Base-by-base conservation (phyloP, 257 asterid genomes). In the Orobanche coerulescens region DNA sequence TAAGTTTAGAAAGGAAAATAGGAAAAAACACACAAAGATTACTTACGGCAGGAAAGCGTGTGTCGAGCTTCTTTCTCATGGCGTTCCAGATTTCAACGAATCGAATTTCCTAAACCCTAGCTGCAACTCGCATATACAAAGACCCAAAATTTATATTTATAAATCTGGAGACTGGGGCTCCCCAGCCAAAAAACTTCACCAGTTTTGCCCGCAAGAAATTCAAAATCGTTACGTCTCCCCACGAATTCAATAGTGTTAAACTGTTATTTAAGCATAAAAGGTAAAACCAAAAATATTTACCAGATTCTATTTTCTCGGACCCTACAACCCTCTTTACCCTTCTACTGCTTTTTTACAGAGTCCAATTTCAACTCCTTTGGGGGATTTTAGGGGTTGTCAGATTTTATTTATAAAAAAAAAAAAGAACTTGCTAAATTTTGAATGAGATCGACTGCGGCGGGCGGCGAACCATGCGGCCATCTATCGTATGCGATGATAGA, bases 41-140 rank as follows among this genome's bases (percentile, higher is more conserved):
- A 66, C 82, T 77, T 73, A 84, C 94, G n/a, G 94, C 88, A 24
- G 94, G 94, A 65, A 84, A 84, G 23, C 94, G 84, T 20, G 94
- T 81, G 58, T 79, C 86, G 24, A 84, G 94, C 75, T 71, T 84
- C 84, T 79, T 84, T 67, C 74, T 81, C 93, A 84, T 84, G 75
- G 71, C 76, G 52, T 47, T 46, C 66, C 58, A 68, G 14, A 67
- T 52, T 49, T n/a, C 18, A 20, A 34, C 64, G 47, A 59, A 44
- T 34, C 57, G 42, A 71, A 72, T 60, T 19, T 70, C 66, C 64
- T 62, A 58, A 78, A 73, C 80, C 77, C 84, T 71, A 71, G 58
- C 54, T 68, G 49, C 36, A n/a, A 69, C 48, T 36, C 56, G 12
- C 48, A 44, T 5, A 44, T 13, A 43, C 50, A 54, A 3, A 31